phyloP scores from a whole-genome alignment of 2,329 filamentous ascomycete species.

The Xylaria sp. region DNA sequence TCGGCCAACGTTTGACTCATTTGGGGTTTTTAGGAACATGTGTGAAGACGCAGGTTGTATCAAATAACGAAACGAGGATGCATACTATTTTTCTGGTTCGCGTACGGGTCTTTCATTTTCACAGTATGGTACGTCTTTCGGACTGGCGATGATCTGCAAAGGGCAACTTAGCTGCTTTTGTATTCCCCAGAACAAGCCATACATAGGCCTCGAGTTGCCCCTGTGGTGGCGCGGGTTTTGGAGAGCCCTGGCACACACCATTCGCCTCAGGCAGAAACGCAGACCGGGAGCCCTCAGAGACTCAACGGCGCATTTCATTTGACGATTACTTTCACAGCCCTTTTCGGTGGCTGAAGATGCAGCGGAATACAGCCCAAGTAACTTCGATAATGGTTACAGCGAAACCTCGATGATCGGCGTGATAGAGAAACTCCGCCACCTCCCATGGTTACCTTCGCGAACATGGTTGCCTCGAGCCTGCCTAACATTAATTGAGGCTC shows the following conservation, averaged over 20 bases:
- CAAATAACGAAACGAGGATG: too few species aligned
- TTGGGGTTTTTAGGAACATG: background rate
- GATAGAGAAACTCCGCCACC: constrained; percentile 18
- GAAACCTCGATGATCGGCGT: constrained; percentile 8
- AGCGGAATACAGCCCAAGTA: background rate
- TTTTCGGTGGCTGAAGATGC: background rate
- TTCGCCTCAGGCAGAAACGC: constrained; percentile 7
- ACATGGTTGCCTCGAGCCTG: constrained; percentile 16
- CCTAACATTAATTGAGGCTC: constrained; percentile 3
- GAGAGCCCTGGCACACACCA: constrained; percentile 3
- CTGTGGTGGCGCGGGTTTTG: constrained; percentile 21
- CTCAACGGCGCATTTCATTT: constrained; percentile 9
- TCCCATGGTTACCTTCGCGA: constrained; percentile 8
- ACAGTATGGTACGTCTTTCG: constrained; percentile 8
- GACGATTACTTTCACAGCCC: constrained; percentile 20
- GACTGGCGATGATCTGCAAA: background rate
- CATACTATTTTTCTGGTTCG: constrained; percentile 29
- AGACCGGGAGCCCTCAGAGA: background rate
- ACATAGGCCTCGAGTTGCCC: background rate
- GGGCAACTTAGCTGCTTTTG: constrained; percentile 20
- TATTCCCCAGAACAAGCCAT: constrained; percentile 1
- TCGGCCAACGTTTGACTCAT: background rate
- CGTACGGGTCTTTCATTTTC: constrained; percentile 29
- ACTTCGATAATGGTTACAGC: background rate
- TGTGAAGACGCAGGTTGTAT: too few species aligned